Percentiles rank a stretch among this genome's conserved stretches.
These are phyloP conservation scores for Coprinopsis strossmayeri DNA, from an alignment of 768 basidiomycete species.

Conservation along the genomic window DNA sequence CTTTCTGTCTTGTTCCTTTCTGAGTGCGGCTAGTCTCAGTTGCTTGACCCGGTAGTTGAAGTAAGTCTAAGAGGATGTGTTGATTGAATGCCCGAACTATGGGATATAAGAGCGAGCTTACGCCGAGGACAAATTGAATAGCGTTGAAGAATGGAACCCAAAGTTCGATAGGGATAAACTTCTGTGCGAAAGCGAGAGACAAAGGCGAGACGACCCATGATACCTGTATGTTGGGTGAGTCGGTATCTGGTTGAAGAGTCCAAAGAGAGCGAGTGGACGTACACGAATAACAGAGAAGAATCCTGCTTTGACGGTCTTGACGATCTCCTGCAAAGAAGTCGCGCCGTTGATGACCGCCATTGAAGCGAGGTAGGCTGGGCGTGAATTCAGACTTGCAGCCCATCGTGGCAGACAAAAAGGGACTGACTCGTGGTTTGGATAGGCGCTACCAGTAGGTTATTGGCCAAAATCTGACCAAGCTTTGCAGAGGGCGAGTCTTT, in stretches of 20 bases:
- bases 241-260: no score
- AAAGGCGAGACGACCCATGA: slow-evolving; percentile 77
- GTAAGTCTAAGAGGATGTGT: slow-evolving; percentile 42
- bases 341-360: slow-evolving; percentile 86
- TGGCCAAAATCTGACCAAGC: slow-evolving; percentile 68
- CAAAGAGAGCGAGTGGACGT: no score
- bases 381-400: neutral
- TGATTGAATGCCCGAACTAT: neutral
- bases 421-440: slow-evolving; percentile 60
- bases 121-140: slow-evolving; percentile 71
- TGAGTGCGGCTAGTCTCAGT: slow-evolving; percentile 45
- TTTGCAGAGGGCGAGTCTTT: slow-evolving; percentile 57
- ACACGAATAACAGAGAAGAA: slow-evolving; percentile 74
- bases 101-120: slow-evolving; percentile 27
- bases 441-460: slow-evolving; percentile 71
- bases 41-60: slow-evolving; percentile 72
- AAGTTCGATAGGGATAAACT: slow-evolving; percentile 73
- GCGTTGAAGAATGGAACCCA: slow-evolving; percentile 88
- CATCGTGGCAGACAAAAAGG: neutral
- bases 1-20: slow-evolving; percentile 39
- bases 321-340: slow-evolving; percentile 53
- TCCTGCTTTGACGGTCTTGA: slow-evolving; percentile 62
- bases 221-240: slow-evolving; percentile 39
- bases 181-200: slow-evolving; percentile 71
- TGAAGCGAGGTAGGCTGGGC: slow-evolving; percentile 69